phyloP scores from a whole-genome alignment of 441 rosid genomes.

The Jatropha podagrica region DNA sequence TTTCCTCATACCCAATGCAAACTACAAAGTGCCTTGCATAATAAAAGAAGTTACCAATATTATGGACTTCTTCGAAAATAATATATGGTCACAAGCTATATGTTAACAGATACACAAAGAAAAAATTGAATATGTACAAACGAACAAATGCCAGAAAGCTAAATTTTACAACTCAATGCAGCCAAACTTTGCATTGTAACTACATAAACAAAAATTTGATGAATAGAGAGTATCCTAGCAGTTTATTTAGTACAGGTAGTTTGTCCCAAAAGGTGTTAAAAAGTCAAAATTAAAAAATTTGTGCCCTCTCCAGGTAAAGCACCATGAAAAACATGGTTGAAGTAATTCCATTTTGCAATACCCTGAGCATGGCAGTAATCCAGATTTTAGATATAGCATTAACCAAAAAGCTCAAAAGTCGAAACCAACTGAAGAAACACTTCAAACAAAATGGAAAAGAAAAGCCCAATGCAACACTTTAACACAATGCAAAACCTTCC shows the following conservation, averaged over 20 bases:
- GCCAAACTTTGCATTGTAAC: neutral
- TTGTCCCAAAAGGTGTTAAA: neutral
- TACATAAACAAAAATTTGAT: neutral
- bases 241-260: neutral
- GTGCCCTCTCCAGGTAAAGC: neutral
- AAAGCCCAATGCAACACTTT: neutral
- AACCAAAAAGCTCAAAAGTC: neutral
- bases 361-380: neutral
- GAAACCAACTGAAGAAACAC: neutral
- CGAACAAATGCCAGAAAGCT: neutral
- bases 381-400: neutral
- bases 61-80: neutral
- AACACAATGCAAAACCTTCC: constrained; percentile 46
- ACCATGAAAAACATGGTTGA: neutral
- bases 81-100: constrained; percentile 1
- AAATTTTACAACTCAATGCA: neutral
- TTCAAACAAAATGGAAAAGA: neutral
- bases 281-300: neutral
- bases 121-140: neutral
- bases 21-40: neutral
- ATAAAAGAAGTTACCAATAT: neutral
- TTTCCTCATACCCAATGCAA: neutral
- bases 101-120: neutral
- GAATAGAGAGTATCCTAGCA: neutral
- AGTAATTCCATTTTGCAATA: neutral